These are phyloP conservation scores for Simplicillium aogashimaense DNA, from an alignment of 2,329 filamentous ascomycete genomes.

Conservation along the genomic window DNA sequence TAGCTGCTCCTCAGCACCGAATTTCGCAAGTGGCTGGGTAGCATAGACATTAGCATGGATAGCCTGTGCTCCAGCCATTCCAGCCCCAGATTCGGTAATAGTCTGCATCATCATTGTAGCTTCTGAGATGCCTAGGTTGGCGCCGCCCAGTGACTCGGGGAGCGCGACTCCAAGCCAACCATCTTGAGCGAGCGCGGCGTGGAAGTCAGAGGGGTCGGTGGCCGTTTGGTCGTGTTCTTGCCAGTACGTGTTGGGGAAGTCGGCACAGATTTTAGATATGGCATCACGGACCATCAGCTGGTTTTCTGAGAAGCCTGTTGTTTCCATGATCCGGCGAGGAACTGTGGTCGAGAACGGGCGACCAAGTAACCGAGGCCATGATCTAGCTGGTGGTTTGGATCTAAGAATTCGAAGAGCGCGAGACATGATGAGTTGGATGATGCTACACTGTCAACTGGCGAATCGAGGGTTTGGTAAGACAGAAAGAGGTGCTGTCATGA, in stretches of 20 bases:
- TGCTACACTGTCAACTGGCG: too few species aligned
- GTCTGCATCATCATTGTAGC: constrained; percentile 85
- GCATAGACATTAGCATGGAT: constrained; percentile 63
- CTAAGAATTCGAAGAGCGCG: too few species aligned
- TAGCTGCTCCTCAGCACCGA: constrained; percentile 57
- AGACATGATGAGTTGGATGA: too few species aligned
- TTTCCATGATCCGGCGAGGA: constrained; percentile 51
- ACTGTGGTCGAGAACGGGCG: constrained; percentile 25
- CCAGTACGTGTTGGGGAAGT: constrained; percentile 71
- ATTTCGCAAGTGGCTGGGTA: constrained; percentile 65
- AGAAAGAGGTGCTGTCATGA: too few species aligned
- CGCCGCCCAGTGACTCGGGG: constrained; percentile 63
- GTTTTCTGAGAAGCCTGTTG: constrained; percentile 60
- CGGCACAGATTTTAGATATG: constrained; percentile 55
- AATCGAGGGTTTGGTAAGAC: too few species aligned
- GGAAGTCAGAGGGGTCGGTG: constrained; percentile 65
- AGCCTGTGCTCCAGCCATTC: constrained; percentile 60
- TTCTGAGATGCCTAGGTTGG: constrained; percentile 68
- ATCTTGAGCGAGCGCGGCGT: constrained; percentile 61
- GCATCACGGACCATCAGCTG: constrained; percentile 66
- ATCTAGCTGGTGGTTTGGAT: too few species aligned
- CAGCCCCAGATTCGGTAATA: constrained; percentile 67
- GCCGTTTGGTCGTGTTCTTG: constrained; percentile 60
- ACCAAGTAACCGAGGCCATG: background rate
- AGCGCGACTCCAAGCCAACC: constrained; percentile 78